These are phyloP conservation scores for Rhizopogon vinicolor DNA, from an alignment of 768 basidiomycete species.

Conservation along the genomic window DNA sequence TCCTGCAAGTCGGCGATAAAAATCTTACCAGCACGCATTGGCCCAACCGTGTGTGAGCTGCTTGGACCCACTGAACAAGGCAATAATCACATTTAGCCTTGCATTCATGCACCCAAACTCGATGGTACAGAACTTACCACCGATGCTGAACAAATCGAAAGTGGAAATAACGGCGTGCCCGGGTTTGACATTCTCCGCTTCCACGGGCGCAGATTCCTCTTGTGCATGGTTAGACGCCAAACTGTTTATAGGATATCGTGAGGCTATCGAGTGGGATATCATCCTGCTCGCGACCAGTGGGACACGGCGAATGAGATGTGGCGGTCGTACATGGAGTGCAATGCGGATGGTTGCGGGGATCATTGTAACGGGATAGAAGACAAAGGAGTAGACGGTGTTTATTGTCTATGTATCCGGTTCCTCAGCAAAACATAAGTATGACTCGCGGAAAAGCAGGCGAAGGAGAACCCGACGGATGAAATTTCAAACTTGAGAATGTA, in stretches of 20 bases:
- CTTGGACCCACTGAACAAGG: conserved; percentile 52
- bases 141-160: conserved; percentile 90
- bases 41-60: conserved; percentile 66
- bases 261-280: conserved; percentile 9
- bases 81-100: neutral
- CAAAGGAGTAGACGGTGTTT: neutral
- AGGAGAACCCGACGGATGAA: neutral
- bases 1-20: conserved; percentile 76
- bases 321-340: conserved; percentile 1
- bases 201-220: conserved; percentile 5
- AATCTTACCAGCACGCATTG: conserved; percentile 91
- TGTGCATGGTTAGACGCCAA: neutral
- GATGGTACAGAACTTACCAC: conserved; percentile 44
- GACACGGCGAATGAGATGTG: neutral
- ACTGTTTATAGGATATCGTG: conserved; percentile 4
- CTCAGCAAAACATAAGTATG: neutral
- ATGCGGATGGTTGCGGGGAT: conserved; percentile 2
- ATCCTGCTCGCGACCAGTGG: conserved; percentile 8
- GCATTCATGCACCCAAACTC: neutral
- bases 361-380: conserved; percentile 5
- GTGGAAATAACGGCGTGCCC: conserved; percentile 92
- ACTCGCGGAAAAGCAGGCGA: neutral
- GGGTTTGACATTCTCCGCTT: conserved; percentile 27
- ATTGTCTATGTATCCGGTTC: neutral
- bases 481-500: neutral